Evolutionary conservation across 1,284 basidiomycete species (phyloP).

Genomic region (Fomes fomentarius): DNA sequence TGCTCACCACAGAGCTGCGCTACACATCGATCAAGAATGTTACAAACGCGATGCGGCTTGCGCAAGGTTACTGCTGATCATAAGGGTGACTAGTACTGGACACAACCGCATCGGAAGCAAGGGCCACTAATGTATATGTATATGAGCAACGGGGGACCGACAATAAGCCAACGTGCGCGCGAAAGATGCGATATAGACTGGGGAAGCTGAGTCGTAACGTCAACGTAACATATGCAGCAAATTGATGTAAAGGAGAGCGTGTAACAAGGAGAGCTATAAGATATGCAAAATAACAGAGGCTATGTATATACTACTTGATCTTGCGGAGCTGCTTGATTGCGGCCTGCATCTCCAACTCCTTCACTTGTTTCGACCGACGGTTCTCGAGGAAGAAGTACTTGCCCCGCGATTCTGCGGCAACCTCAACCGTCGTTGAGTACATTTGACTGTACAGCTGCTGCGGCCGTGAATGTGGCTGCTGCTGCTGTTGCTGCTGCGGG

Average conservation of each 20-base stretch:
- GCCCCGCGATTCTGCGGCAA: conserved; percentile 29
- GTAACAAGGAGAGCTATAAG: not conserved
- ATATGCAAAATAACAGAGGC: conserved; percentile 4
- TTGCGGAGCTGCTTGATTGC: conserved; percentile 53
- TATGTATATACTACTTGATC: conserved; percentile 49
- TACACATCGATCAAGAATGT: not conserved
- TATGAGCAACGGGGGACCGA: not conserved
- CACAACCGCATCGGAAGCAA: not conserved
- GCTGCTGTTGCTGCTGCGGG: not conserved
- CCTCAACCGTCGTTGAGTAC: conserved; percentile 28
- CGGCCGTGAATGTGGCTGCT: not conserved
- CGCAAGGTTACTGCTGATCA: not conserved
- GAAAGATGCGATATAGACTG: too few species aligned
- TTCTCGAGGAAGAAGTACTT: conserved; percentile 30
- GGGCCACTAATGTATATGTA: conserved; percentile 20
- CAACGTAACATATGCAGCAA: too few species aligned
- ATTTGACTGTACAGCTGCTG: conserved; percentile 8
- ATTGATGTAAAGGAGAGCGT: not conserved
- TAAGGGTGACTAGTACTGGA: too few species aligned
- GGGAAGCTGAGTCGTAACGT: too few species aligned
- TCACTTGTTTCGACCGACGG: conserved; percentile 15
- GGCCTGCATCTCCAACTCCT: conserved; percentile 40
- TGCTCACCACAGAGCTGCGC: too few species aligned
- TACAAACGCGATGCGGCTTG: not conserved
- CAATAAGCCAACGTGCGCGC: too few species aligned